Conservation (phyloP, 169 alveolate species). For the Eimeria necatrix region DNA sequence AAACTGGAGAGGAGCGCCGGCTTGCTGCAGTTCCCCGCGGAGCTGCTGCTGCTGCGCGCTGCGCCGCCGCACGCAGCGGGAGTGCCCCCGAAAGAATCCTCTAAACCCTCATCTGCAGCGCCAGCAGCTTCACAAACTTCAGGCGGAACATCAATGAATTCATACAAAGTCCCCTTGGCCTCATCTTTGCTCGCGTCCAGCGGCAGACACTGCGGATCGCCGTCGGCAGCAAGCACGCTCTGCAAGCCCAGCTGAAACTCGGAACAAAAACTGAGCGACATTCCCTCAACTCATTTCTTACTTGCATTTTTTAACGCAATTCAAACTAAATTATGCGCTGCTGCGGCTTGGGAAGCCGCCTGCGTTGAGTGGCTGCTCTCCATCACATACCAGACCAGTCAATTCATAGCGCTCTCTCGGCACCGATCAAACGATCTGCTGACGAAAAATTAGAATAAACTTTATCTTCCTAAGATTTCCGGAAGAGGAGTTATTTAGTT, state of each 20-base stretch:
- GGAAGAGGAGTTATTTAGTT: not conserved
- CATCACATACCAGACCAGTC: constrained; percentile 25
- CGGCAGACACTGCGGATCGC: not conserved
- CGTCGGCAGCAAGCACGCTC: constrained; percentile 48
- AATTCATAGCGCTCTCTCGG: not conserved
- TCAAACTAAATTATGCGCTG: not conserved
- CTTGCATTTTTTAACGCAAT: not conserved
- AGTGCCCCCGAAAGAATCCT: not conserved
- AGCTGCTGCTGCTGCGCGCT: not conserved
- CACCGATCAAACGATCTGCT: not conserved
- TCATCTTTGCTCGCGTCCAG: not conserved
- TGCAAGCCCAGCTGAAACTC: constrained; percentile 66
- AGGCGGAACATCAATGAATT: not conserved
- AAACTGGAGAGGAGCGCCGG: not conserved
- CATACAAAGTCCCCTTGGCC: not conserved
- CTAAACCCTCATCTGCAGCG: not conserved
- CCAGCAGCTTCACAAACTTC: not conserved
- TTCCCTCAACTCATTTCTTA: not conserved
- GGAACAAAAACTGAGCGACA: constrained; percentile 46
- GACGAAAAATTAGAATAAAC: not conserved
- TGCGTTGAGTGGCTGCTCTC: not conserved
- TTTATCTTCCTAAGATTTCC: not conserved
- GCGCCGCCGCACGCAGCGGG: not conserved
- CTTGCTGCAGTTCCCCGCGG: not conserved
- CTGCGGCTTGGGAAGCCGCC: too few relatives aligned